Conservation (phyloP, 768 basidiomycete genomes). For the Leucosporidium scottii region DNA sequence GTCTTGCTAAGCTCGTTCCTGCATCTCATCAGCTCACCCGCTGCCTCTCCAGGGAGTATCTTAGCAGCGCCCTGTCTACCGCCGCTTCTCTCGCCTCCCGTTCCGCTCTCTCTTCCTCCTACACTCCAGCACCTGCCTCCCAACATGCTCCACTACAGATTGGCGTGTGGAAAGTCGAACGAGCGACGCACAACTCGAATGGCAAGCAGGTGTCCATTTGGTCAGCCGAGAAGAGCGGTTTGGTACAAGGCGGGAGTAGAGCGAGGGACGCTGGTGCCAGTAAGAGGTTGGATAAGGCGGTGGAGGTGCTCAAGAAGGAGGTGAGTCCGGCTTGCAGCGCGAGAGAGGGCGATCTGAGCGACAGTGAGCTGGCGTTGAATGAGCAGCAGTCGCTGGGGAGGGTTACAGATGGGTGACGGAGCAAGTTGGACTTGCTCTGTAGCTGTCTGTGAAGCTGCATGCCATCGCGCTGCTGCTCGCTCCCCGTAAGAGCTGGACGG, state of each 20-base stretch:
- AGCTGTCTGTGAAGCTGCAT: no score
- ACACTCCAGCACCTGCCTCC: neutral
- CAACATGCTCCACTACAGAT: conserved; percentile 6
- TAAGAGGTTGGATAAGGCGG: conserved; percentile 58
- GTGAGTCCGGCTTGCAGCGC: conserved; percentile 46
- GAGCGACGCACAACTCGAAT: conserved; percentile 80
- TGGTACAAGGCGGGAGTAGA: conserved; percentile 46
- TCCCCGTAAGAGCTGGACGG: no score
- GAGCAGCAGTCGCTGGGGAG: no score
- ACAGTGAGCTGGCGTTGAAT: no score
- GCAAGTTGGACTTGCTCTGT: no score
- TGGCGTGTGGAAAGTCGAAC: conserved; percentile 83
- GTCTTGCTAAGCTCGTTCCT: no score
- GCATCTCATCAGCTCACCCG: no score
- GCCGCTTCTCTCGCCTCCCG: neutral
- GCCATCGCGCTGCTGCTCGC: no score
- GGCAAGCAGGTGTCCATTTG: conserved; percentile 86
- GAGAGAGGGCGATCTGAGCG: no score
- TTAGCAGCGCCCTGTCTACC: neutral
- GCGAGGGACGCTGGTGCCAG: conserved; percentile 33
- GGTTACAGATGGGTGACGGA: no score
- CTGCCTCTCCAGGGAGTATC: neutral
- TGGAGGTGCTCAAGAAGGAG: conserved; percentile 87
- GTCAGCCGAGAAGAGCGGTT: conserved; percentile 74
- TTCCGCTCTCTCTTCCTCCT: neutral